Base-by-base conservation (phyloP, 2,329 filamentous ascomycete species). In the Plectosphaerella plurivora region DNA sequence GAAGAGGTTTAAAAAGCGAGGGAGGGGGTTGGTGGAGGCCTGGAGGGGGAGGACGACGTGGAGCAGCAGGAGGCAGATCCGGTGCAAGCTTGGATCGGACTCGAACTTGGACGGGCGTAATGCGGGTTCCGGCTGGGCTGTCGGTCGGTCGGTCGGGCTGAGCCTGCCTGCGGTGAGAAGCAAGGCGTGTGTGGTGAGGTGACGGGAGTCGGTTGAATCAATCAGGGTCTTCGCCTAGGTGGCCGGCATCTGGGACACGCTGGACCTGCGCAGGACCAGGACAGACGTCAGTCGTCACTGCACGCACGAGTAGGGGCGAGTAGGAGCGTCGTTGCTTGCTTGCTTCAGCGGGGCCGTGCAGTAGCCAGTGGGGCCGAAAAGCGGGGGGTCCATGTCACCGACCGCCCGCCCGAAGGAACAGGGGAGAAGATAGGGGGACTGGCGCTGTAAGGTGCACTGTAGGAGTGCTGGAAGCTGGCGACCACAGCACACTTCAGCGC, bases 1-100 rank as follows among this genome's bases (percentile, higher is more conserved):
- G 63, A 66, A 65, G 62, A 60, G 64, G 60, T 59, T 49, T 60
- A 62, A 55, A 59, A 48, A 48, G 52, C 47, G 51, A 49, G 49
- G 22, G 46, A 51, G 50, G 51, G 45, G 22, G 44, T 53, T 47
- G 41, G 44, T 53, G 49, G 41, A 47, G 45, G 24, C n/a, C n/a
- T n/a, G 50, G 53, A 18, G 7, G 41, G 16, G 15, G n/a, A 49
- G 47, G 20, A n/a, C n/a, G n/a, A n/a, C n/a, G n/a, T n/a, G n/a
- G n/a, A n/a, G n/a, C n/a, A n/a, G n/a, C n/a, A 48, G 49, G 45
- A 37, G n/a, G 49, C 28, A 33, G 28, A 33, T 33, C 28, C 28
- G 28, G 28, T 33, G 28, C 28, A 8, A 33, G 28, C 28, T 22
- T 22, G 22, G 22, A 22, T 22, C 22, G 22, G 22, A 22, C 22